phyloP scores from a whole-genome alignment of 306 rosid genomes.

The Prunus dulcis region DNA sequence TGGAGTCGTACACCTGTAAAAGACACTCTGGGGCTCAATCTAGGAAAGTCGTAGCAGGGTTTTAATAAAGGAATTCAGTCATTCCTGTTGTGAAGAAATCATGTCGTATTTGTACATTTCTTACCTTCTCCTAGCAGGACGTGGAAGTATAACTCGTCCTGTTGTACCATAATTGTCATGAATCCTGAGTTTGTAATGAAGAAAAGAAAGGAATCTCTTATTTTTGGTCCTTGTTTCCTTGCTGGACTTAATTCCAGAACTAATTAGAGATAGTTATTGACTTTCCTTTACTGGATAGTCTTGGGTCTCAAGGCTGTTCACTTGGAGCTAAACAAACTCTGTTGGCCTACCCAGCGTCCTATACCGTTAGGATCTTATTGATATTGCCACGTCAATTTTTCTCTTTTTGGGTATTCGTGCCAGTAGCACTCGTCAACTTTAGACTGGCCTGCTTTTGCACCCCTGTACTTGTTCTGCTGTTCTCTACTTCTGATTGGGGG shows the following conservation, averaged over 20 bases:
- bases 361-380: neutral
- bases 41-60: neutral
- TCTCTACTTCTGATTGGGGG: neutral
- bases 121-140: neutral
- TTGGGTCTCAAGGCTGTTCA: neutral
- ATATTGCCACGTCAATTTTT: neutral
- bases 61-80: neutral
- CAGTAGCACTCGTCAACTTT: neutral
- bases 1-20: neutral
- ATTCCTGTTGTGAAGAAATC: neutral
- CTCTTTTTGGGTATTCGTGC: neutral
- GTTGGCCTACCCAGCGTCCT: neutral
- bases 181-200: neutral
- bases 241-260: neutral
- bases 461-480: neutral
- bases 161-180: neutral
- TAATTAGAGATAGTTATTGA: neutral
- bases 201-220: neutral
- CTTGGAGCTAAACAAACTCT: neutral
- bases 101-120: neutral
- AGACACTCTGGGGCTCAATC: neutral
- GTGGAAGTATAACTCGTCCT: neutral
- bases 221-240: neutral
- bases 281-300: neutral
- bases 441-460: neutral